phyloP scores from a whole-genome alignment of 129 eudicot species.

The Saussurea involucrata region DNA sequence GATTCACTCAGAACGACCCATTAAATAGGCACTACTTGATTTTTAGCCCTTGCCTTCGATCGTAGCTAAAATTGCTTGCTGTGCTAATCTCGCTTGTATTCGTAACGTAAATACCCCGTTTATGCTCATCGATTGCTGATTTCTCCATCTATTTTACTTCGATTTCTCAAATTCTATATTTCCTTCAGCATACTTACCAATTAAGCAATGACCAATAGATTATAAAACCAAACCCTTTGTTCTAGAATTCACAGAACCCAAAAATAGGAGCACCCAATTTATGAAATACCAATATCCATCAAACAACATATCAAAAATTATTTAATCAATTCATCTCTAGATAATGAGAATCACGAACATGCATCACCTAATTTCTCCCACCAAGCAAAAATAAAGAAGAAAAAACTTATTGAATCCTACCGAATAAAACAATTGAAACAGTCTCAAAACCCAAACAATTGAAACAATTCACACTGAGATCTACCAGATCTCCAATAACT shows the following conservation, averaged over 20 bases:
- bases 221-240: not conserved
- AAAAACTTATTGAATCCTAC: slow-evolving; percentile 16
- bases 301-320: not conserved
- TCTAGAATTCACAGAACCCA: not conserved
- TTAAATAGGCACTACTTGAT: not conserved
- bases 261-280: not conserved
- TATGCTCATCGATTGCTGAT: too few species aligned
- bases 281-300: not conserved
- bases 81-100: not conserved
- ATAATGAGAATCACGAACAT: not conserved
- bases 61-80: not conserved
- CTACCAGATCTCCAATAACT: slow-evolving; percentile 35
- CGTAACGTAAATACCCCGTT: not conserved
- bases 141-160: not conserved
- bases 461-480: slow-evolving; percentile 19
- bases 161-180: not conserved
- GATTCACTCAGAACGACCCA: not conserved
- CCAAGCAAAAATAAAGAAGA: not conserved
- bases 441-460: not conserved
- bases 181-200: not conserved
- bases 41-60: not conserved
- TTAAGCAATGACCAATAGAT: not conserved
- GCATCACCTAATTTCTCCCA: slow-evolving; percentile 1
- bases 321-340: not conserved
- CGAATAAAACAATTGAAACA: not conserved